Evolutionary conservation across 345 rosid genomes (phyloP).

Genomic region (Fremontodendron californicum): DNA sequence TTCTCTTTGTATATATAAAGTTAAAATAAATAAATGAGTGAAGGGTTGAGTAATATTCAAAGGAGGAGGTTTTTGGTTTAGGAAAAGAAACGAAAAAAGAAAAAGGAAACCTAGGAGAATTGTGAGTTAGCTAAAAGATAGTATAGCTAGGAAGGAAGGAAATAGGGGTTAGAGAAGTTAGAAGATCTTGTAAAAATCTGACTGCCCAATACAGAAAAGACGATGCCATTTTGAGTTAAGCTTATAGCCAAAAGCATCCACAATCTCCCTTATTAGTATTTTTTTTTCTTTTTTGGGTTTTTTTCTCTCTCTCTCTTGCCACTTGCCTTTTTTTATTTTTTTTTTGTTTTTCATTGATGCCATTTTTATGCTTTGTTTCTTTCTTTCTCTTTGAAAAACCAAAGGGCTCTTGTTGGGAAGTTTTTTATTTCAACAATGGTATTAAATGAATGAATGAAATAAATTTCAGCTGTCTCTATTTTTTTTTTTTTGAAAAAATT

Average conservation of each 20-base stretch:
- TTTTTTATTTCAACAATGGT: no score
- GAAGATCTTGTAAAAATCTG: conserved; percentile 12
- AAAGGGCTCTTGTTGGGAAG: no score
- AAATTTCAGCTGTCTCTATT: no score
- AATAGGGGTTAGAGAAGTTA: conserved; percentile 12
- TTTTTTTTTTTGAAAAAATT: no score
- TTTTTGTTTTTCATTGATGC: background rate
- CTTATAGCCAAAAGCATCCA: conserved; percentile 46
- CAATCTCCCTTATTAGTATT: conserved; percentile 23
- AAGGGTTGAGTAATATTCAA: background rate
- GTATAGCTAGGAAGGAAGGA: conserved; percentile 5
- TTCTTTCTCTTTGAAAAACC: background rate
- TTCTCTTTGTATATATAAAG: conserved; percentile 1
- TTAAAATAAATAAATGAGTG: background rate
- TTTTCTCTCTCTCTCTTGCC: conserved; percentile 35
- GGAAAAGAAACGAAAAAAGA: background rate
- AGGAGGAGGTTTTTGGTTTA: conserved; percentile 17
- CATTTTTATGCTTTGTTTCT: conserved; percentile 18
- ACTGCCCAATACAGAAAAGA: conserved; percentile 46
- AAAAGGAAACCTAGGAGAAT: conserved; percentile 28
- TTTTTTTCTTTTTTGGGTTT: no score
- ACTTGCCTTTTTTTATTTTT: no score
- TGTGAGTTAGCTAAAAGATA: conserved; percentile 12
- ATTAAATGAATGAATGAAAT: no score
- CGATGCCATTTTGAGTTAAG: conserved; percentile 42